Base-by-base conservation (phyloP, 345 rosid genomes). In the Eutrema heterophyllum region DNA sequence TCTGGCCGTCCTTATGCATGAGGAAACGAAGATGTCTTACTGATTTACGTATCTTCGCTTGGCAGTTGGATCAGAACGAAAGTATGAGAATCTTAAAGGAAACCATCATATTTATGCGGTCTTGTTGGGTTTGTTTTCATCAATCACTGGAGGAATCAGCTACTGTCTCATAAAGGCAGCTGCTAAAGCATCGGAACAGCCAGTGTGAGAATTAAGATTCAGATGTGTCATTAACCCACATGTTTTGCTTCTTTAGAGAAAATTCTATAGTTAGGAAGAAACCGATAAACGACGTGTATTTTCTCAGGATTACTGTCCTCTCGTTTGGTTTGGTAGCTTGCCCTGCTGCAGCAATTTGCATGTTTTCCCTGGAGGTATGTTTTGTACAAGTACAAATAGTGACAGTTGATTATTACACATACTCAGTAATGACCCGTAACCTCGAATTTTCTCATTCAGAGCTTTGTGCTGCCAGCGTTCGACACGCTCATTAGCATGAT, bases 141-240 rank as follows among this genome's bases (percentile, higher is more conserved):
- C 96, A 38, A 64, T 89, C 71, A 82, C 91, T 75, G 91, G 96
- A 77, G 98, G 98, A 72, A 79, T 88, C 75, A 89, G 86, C 83
- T 91, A 82, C 66, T 93, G 89, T 83, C 84, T 91, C 36, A 84
- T 87, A 69, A 87, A 81, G 75, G 89, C 96, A 71, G 92, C 87
- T 57, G 93, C 97, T 70, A 89, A 83, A 83, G 91, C 95, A 54
- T 85, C 89, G 11, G 96, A 85, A 78, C 96, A 89, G 77, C 94
- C 98, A 67, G 69, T 91, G 98, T 93, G 84, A 85, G 96, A 64
- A 78, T 73, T 57, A 67, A 58, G 44, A 79, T 68, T 40, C 67
- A 59, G 13, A 64, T 64, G 54, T 65, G 30, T 40, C 49, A 8
- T 59, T 1, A 69, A 43, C 54, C 51, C 51, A 21, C 15, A 3